Evolutionary conservation across 345 rosid genomes (phyloP), one percentile per base, ranked within the genome.

Genomic region (Cardamine chenopodiifolia): DNA sequence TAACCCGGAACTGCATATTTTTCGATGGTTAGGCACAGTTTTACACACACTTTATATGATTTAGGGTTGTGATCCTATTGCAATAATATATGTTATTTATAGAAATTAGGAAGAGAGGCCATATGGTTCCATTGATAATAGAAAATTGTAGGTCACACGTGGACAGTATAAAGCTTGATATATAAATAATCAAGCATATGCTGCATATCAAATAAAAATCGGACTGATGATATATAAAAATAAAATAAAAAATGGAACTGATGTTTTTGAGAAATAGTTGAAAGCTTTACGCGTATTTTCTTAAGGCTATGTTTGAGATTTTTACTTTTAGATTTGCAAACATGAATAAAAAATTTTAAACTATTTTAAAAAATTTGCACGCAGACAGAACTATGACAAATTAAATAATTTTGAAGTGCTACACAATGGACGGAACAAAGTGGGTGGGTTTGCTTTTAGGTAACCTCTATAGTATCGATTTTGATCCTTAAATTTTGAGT

Each of bases 391-490:
- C 25, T 32, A 32, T 17, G 39, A 57, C n/a, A 32, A 56, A 29
- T 17, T n/a, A n/a, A n/a, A n/a, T 58, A 32, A 32, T n/a, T 56
- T 3, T 26, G 20, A 28, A 55, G 61, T 56, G 29, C 22, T 29
- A 35, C 40, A 56, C 22, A 56, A 29, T 56, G 23, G 23, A 31
- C 62, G 23, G 40, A 29, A 56, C 62, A 35, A 14, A 64, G 57
- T 42, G 49, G 71, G 71, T 65, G 49, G 72, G 66, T 45, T 54
- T 44, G 64, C 37, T 42, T 66, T 66, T 40, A 56, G 40, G 48
- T 44, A 49, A 32, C 62, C 20, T 37, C 48, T 37, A 37, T 62
- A 72, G 65, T 18, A 32, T 73, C 71, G 32, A 65, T 26, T 34
- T 18, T 10, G 7, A 65, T 65, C 57, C 78, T 45, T 45, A 73